These are phyloP conservation scores for Agarophyton chilense DNA, from an alignment of 23 red algal species.

Conservation along the genomic window DNA sequence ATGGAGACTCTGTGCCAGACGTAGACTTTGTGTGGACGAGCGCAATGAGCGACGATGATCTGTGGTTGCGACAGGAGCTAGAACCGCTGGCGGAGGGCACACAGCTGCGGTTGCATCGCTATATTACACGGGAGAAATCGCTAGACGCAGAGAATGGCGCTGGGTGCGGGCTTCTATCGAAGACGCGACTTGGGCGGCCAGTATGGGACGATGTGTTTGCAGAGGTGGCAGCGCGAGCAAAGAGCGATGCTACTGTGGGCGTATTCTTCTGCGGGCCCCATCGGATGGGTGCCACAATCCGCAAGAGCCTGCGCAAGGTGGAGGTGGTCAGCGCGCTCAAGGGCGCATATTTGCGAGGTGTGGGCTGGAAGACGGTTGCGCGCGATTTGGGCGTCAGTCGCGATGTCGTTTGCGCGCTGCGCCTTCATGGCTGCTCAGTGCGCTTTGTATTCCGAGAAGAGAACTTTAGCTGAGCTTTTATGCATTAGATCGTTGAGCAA, in stretches of 20 bases:
- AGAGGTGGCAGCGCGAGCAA: slow-evolving; percentile 19
- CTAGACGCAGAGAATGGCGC: slow-evolving; percentile 18
- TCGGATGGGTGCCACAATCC: slow-evolving; percentile 48
- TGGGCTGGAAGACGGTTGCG: neutral
- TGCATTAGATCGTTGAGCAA: too few species aligned
- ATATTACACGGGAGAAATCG: slow-evolving; percentile 52
- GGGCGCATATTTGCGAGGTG: slow-evolving; percentile 34
- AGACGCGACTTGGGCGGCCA: slow-evolving; percentile 46
- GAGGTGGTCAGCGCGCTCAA: slow-evolving; percentile 15
- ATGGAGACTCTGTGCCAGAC: neutral
- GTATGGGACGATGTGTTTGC: slow-evolving; percentile 65
- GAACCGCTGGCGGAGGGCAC: slow-evolving; percentile 33
- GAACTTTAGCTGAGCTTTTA: slow-evolving; percentile 34
- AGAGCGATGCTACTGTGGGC: slow-evolving; percentile 37
- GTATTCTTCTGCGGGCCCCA: slow-evolving; percentile 63
- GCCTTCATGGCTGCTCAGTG: slow-evolving; percentile 32
- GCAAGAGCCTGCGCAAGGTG: slow-evolving; percentile 38
- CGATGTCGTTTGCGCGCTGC: too few species aligned
- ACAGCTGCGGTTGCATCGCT: slow-evolving; percentile 58
- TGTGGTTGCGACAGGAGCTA: slow-evolving; percentile 58
- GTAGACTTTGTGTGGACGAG: slow-evolving; percentile 78
- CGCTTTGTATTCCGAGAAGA: slow-evolving; percentile 61
- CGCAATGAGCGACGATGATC: slow-evolving; percentile 23
- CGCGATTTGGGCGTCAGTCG: neutral
- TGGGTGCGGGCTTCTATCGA: slow-evolving; percentile 11